phyloP scores from a whole-genome alignment of 345 rosid species.

The Alliaria petiolata region DNA sequence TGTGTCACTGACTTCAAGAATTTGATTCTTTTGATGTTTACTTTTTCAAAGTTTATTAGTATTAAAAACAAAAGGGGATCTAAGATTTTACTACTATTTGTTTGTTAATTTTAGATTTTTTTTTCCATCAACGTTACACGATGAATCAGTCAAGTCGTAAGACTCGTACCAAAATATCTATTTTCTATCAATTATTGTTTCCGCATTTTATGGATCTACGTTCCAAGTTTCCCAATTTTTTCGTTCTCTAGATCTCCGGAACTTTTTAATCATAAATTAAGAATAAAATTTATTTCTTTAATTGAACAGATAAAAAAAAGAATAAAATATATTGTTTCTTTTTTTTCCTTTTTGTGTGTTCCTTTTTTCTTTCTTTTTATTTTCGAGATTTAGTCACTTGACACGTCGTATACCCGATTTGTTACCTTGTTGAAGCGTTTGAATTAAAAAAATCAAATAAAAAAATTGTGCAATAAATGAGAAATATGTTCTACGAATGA shows the following conservation, averaged over 20 bases:
- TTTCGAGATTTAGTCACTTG: not conserved
- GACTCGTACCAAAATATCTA: slow-evolving; percentile 19
- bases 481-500: not conserved
- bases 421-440: not conserved
- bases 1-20: slow-evolving; percentile 8
- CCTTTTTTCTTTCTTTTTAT: no score
- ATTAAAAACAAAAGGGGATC: slow-evolving; percentile 21
- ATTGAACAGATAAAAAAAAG: no score
- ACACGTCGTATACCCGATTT: not conserved
- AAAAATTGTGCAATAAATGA: not conserved
- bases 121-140: not conserved
- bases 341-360: not conserved
- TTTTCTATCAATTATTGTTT: not conserved
- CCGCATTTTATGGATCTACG: slow-evolving; percentile 35
- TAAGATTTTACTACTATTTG: no score
- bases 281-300: not conserved
- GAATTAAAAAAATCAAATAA: not conserved
- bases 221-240: no score
- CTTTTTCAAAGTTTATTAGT: not conserved
- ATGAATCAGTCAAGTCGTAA: slow-evolving; percentile 2
- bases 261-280: not conserved
- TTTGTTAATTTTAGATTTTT: not conserved
- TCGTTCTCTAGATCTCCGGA: no score
- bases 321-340: not conserved
- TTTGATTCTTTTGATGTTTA: slow-evolving; percentile 15